phyloP scores from a whole-genome alignment of 495 filamentous ascomycete species.

The Xylaria sp. region DNA sequence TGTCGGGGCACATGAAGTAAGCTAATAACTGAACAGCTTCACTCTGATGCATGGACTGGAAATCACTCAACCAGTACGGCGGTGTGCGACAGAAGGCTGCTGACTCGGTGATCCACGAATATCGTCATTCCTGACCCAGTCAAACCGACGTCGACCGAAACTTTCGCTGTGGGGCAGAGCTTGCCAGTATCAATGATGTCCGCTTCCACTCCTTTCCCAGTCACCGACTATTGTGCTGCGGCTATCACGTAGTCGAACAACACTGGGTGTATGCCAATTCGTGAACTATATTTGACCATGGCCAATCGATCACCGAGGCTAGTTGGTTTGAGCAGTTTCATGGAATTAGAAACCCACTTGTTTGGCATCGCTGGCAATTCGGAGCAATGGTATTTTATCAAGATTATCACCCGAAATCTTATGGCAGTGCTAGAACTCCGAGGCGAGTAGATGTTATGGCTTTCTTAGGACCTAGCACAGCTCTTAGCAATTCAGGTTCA shows the following conservation, averaged over 20 bases:
- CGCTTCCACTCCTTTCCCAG: not conserved
- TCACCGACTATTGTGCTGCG: not conserved
- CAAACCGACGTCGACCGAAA: constrained; percentile 6
- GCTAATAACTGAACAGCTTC: not conserved
- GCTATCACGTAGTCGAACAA: not conserved
- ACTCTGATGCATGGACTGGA: not conserved
- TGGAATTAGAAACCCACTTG: not conserved
- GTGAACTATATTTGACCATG: not conserved
- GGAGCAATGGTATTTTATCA: not conserved
- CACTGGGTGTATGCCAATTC: not conserved
- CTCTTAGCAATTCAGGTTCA: not conserved
- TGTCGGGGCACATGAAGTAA: constrained; percentile 2
- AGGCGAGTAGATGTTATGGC: constrained; percentile 10
- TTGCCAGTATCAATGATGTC: not conserved
- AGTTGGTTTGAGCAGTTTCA: not conserved
- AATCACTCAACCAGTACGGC: not conserved
- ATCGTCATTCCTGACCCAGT: constrained; percentile 1
- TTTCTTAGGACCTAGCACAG: not conserved
- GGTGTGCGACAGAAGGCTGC: not conserved
- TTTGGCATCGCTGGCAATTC: not conserved
- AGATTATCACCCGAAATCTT: not conserved
- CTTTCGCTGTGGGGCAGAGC: not conserved
- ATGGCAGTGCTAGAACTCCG: constrained; percentile 1
- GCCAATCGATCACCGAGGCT: constrained; percentile 15
- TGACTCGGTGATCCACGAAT: not conserved